Evolutionary conservation across 2,329 filamentous ascomycete genomes (phyloP).

Genomic region (Aspergillus sp.): DNA sequence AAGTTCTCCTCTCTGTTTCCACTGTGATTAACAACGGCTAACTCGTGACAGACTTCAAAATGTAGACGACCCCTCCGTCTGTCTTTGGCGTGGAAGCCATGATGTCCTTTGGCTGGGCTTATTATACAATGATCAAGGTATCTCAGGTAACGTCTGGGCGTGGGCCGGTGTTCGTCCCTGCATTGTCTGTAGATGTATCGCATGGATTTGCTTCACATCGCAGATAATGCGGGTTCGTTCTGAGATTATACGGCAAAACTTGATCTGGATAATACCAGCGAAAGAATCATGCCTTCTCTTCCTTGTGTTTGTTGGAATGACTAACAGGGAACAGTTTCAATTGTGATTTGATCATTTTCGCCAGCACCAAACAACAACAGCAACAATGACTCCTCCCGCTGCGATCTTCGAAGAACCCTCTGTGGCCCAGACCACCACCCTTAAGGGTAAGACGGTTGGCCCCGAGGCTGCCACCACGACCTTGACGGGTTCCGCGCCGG

Average conservation of each 20-base stretch:
- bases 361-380: not conserved
- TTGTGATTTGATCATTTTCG: conserved; percentile 20
- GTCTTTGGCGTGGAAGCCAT: conserved; percentile 28
- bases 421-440: conserved; percentile 25
- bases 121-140: conserved; percentile 42
- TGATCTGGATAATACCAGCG: conserved; percentile 99
- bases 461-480: conserved; percentile 29
- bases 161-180: conserved; percentile 57
- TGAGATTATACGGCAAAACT: conserved; percentile 91
- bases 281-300: conserved; percentile 89
- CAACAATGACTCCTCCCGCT: conserved; percentile 69
- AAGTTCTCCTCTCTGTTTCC: conserved; percentile 13
- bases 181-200: conserved; percentile 16
- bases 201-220: not conserved
- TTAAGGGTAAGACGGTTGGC: conserved; percentile 40
- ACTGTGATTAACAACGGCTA: not conserved
- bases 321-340: conserved; percentile 28
- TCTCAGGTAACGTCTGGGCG: conserved; percentile 44
- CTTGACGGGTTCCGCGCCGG: conserved; percentile 30
- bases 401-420: conserved; percentile 49
- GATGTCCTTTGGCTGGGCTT: conserved; percentile 31
- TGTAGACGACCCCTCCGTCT: not conserved
- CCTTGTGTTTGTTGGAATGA: conserved; percentile 30
- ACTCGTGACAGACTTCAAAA: not conserved
- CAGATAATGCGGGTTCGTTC: conserved; percentile 28